Conservation (phyloP, 2,329 filamentous ascomycete genomes). For the Meredithiella fracta region DNA sequence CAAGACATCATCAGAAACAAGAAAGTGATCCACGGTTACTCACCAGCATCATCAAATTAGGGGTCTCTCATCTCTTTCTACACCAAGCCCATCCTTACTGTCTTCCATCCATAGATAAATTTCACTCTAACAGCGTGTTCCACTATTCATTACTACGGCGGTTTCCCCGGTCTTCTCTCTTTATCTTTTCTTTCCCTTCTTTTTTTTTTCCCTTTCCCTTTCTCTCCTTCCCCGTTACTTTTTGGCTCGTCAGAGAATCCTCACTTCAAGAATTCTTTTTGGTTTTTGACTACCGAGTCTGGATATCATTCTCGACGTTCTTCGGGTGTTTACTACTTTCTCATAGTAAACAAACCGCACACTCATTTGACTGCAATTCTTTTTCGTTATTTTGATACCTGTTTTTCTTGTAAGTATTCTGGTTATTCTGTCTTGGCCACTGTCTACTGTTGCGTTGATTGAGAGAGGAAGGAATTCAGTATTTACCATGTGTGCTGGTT, state of each 20-base stretch:
- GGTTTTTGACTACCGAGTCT: background rate
- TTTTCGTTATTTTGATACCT: background rate
- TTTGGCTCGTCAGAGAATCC: background rate
- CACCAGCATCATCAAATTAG: background rate
- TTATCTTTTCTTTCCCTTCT: background rate
- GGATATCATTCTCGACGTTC: background rate
- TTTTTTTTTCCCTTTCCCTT: background rate
- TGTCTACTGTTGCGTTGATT: background rate
- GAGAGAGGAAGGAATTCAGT: too few species aligned
- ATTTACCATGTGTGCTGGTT: too few species aligned
- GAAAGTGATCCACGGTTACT: background rate
- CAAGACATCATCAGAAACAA: background rate
- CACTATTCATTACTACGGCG: too few species aligned
- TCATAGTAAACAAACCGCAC: slow-evolving; percentile 3
- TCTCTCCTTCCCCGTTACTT: background rate
- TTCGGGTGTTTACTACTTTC: background rate
- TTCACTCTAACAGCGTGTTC: too few species aligned
- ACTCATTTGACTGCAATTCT: slow-evolving; percentile 1
- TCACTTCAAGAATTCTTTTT: background rate
- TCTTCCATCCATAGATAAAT: too few species aligned
- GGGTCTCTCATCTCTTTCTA: background rate
- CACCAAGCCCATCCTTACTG: background rate
- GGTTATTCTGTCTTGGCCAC: background rate
- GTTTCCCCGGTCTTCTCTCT: background rate
- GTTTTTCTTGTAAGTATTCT: background rate